Conservation (phyloP, 306 rosid genomes). For the Prunus mongolica region DNA sequence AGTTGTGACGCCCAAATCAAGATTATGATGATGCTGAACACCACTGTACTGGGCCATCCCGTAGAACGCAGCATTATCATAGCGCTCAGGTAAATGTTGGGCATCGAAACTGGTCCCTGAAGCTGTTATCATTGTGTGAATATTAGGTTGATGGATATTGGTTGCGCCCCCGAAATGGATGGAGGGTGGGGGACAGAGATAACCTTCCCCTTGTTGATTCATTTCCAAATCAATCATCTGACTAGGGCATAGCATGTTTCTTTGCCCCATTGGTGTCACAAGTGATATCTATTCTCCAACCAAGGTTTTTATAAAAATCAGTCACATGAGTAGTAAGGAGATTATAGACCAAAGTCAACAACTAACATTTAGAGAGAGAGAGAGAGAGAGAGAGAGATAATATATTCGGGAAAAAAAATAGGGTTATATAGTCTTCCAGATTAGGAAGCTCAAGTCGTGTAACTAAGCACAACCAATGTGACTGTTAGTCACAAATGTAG, state of each 20-base stretch:
- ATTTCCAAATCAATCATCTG: slow-evolving; percentile 64
- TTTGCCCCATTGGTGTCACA: slow-evolving; percentile 49
- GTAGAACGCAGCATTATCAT: slow-evolving; percentile 61
- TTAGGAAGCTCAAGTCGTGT: neutral
- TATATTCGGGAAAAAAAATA: neutral
- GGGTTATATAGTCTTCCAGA: neutral
- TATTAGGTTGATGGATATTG: slow-evolving; percentile 51
- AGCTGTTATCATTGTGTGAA: slow-evolving; percentile 47
- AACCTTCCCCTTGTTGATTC: slow-evolving; percentile 66
- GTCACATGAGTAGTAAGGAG: slow-evolving; percentile 9
- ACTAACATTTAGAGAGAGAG: neutral
- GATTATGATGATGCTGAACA: slow-evolving; percentile 57
- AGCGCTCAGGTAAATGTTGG: slow-evolving; percentile 57
- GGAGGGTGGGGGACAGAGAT: slow-evolving; percentile 59
- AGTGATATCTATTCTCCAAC: slow-evolving; percentile 35
- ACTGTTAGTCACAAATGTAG: neutral
- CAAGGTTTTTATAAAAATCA: slow-evolving; percentile 17
- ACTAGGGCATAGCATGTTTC: slow-evolving; percentile 34
- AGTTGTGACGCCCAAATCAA: slow-evolving; percentile 52
- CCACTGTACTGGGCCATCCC: slow-evolving; percentile 56
- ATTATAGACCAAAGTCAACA: neutral
- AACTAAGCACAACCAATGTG: neutral
- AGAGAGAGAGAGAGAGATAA: neutral
- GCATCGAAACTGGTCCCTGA: slow-evolving; percentile 55
- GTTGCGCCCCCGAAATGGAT: slow-evolving; percentile 42